Conservation (phyloP, 2,329 filamentous ascomycete species). For the Aspergillus sp. region DNA sequence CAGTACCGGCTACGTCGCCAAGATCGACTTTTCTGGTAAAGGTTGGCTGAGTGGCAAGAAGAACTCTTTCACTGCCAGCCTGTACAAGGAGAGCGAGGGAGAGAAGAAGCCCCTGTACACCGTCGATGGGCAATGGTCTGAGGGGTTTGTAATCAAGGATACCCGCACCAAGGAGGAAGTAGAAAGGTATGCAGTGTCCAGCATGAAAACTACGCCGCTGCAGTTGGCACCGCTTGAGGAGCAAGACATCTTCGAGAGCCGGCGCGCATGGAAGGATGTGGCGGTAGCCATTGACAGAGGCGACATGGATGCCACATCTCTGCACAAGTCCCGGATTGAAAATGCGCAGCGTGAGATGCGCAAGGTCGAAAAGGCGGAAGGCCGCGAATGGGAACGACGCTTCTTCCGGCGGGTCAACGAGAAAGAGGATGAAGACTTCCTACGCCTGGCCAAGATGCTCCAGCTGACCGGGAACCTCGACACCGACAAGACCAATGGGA, state of each 20-base stretch:
- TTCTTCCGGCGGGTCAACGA: conserved; percentile 58
- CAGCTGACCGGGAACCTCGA: conserved; percentile 42
- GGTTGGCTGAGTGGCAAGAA: conserved; percentile 96
- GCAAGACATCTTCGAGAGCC: conserved; percentile 80
- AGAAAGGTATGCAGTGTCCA: conserved; percentile 54
- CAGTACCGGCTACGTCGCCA: conserved; percentile 75
- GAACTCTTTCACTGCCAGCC: conserved; percentile 70
- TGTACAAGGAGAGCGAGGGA: conserved; percentile 63
- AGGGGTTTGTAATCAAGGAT: conserved; percentile 68
- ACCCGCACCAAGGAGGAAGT: conserved; percentile 47
- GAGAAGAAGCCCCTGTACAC: conserved; percentile 63
- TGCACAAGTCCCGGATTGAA: conserved; percentile 83
- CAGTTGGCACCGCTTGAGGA: conserved; percentile 62
- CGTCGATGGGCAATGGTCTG: conserved; percentile 85
- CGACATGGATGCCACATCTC: conserved; percentile 71
- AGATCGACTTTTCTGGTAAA: conserved; percentile 87
- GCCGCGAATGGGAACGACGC: conserved; percentile 67
- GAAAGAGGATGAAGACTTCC: conserved; percentile 32
- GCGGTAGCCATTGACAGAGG: conserved; percentile 69
- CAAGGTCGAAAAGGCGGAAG: conserved; percentile 65
- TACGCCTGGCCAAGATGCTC: conserved; percentile 35
- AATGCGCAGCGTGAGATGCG: conserved; percentile 73
- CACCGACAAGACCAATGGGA: conserved; percentile 57
- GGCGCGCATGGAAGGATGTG: conserved; percentile 81
- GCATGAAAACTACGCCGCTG: conserved; percentile 56